Percentiles rank a stretch among this genome's conserved stretches.
phyloP scores from a whole-genome alignment of 2,329 filamentous ascomycete genomes.

The Trichoderma afroharzianum region DNA sequence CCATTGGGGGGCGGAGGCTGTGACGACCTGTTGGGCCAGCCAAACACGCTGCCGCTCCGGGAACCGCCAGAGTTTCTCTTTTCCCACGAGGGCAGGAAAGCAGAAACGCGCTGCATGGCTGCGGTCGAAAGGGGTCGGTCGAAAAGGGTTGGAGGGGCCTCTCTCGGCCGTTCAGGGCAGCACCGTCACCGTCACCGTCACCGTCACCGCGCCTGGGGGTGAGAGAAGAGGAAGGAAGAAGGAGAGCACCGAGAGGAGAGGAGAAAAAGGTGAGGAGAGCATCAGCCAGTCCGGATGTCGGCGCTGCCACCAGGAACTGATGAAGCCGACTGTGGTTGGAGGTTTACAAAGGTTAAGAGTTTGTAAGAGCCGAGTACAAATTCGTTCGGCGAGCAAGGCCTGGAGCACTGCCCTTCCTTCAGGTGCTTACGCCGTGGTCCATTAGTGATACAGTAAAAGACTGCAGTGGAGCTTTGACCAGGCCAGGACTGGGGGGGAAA shows the following conservation, averaged over 20 bases:
- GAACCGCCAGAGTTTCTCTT: conserved; percentile 37
- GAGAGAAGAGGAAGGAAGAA: background rate
- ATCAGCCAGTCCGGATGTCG: background rate
- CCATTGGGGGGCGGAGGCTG: conserved; percentile 21
- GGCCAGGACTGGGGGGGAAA: background rate
- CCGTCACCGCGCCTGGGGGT: conserved; percentile 26
- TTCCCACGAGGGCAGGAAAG: conserved; percentile 44
- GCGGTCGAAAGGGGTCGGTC: conserved; percentile 13
- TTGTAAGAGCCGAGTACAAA: background rate
- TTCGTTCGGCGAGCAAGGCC: background rate
- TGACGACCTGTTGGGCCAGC: conserved; percentile 43
- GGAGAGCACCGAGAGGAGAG: background rate
- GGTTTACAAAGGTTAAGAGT: background rate
- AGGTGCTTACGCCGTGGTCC: background rate
- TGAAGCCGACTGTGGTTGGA: conserved; percentile 6
- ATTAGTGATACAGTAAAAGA: background rate
- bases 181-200: too few relatives aligned
- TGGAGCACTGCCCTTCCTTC: background rate
- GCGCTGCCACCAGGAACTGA: background rate
- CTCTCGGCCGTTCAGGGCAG: conserved; percentile 31
- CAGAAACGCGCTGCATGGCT: conserved; percentile 43
- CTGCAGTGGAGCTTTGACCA: too few relatives aligned
- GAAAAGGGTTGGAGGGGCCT: conserved; percentile 22
- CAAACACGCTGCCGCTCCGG: conserved; percentile 35
- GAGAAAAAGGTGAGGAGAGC: background rate